Evolutionary conservation across 495 filamentous ascomycete genomes (phyloP), one percentile per base, ranked within the genome.

Genomic region (Trypethelium eluteriae): DNA sequence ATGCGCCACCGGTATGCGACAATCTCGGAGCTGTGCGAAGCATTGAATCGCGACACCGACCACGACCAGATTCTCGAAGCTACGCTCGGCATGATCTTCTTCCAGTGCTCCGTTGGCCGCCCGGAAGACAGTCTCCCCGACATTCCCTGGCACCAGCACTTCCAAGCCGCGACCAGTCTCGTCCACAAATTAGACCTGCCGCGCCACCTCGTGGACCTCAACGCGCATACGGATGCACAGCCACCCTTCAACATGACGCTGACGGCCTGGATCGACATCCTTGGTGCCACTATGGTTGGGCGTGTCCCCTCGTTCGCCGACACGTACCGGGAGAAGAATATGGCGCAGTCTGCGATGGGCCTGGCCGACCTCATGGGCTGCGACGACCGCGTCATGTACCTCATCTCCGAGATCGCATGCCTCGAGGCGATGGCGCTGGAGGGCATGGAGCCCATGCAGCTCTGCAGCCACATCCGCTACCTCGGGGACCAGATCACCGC

Each of bases 371-470:
- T 98, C 11, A 98, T 98, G 94, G 94, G 94, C 65, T 98, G 94
- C 76, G 94, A 98, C 66, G 94, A 98, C 79, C 86, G 88, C 34
- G 86, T 98, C 72, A 97, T 98, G 94, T 98, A 96, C 74, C 83
- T 98, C 68, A 96, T 98, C 73, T 96, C 92, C 2, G 94, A 98
- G 74, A 96, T 97, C 70, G 90, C 93, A 34, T 98, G 94, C 77
- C 82, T 98, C 46, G 94, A 98, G 71, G 88, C 89, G 2, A 81
- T 97, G 66, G 96, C 93, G 82, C 78, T 79, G 39, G 88, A 92
- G 38, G 88, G 88, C 49, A 87, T 92, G 76, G 89, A 94, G 69
- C 87, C 90, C 70, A 84, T 96, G 67, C 81, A 87, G 50, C 84
- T 97, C 50, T 96, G 93, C 81, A 80, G 85, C 10, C 92, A 96